Base-by-base conservation (phyloP, 163 green algal species). In the Picocystis sp. region DNA sequence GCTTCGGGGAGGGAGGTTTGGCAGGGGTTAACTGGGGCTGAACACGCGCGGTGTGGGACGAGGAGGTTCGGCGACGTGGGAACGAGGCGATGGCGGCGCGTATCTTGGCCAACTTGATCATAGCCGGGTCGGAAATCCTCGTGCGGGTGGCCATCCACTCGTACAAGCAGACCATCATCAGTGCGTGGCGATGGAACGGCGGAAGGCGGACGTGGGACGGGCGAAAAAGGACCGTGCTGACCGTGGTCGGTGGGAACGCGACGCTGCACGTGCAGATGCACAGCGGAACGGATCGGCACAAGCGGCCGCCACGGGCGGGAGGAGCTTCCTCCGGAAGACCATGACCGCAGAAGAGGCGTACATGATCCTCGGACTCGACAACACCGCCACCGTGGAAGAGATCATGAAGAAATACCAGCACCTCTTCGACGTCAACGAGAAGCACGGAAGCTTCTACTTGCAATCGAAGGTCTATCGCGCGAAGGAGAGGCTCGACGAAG, bases 391-490 rank as follows among this genome's bases (percentile, higher is more conserved):
- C 3, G 86, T 80, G 76, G 64, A 75, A 5, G 77, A 94, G n/a
- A 73, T 95, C 14, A 58, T 80, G 43, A 87, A 95, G 82, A 82
- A 79, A 41, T 94, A 89, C 56, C 70, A 92, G 41, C 75, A 90
- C 56, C 57, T 94, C 53, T 84, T 82, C 52, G 71, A 82, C 12
- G 69, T 69, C 3, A 95, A 95, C 66, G 75, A 95, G 63, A 79
- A 89, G 73, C 58, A 76, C 34, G 86, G 86, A 9, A 84, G 74
- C n/a, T 95, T 95, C 64, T 95, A 95, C 72, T 58, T 95, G 47
- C 76, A 92, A 67, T 89, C 74, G 50, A 95, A 95, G 67, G 74
- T 93, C 3, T 84, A 79, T 61, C 60, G 80, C 3, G 83, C 83
- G 3, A 83, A 77, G 58, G 83, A 93, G 57, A 51, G 64, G 14